Evolutionary conservation across 345 rosid genomes (phyloP).

Genomic region (Trapa bicornis): DNA sequence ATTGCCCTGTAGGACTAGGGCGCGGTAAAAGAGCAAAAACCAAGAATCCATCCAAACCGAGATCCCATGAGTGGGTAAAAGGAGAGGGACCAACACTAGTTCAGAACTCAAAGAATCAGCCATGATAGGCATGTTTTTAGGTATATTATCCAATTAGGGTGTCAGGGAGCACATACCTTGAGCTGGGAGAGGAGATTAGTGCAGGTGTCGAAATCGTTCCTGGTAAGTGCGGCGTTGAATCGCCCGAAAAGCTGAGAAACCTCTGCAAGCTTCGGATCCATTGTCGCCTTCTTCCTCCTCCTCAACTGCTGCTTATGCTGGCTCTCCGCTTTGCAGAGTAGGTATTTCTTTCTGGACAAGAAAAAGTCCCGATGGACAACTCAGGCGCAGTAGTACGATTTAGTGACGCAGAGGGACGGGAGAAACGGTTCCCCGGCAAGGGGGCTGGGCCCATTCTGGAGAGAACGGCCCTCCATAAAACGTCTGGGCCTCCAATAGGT

Average conservation of each 20-base stretch:
- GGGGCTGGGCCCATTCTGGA: no score
- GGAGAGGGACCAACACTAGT: neutral
- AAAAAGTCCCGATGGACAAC: neutral
- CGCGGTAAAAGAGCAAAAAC: no score
- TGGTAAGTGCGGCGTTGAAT: conserved; percentile 62
- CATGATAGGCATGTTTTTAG: neutral
- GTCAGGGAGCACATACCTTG: conserved; percentile 39
- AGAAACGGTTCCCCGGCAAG: no score
- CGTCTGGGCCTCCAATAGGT: no score
- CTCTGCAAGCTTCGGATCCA: conserved; percentile 86
- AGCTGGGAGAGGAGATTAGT: conserved; percentile 53
- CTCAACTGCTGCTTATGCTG: neutral
- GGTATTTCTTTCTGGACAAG: conserved; percentile 9
- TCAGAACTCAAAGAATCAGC: neutral
- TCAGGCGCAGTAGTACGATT: no score
- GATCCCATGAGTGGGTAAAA: no score
- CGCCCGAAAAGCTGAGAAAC: conserved; percentile 77
- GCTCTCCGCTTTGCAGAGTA: neutral
- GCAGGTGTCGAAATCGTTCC: conserved; percentile 55
- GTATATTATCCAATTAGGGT: conserved; percentile 19
- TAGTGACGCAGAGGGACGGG: no score
- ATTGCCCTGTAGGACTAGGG: neutral
- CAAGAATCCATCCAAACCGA: no score
- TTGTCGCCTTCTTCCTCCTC: conserved; percentile 6
- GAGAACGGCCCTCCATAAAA: no score